Evolutionary conservation across 805 yeast genomes (phyloP).

Genomic region (Metschnikowia noctiluminum): DNA sequence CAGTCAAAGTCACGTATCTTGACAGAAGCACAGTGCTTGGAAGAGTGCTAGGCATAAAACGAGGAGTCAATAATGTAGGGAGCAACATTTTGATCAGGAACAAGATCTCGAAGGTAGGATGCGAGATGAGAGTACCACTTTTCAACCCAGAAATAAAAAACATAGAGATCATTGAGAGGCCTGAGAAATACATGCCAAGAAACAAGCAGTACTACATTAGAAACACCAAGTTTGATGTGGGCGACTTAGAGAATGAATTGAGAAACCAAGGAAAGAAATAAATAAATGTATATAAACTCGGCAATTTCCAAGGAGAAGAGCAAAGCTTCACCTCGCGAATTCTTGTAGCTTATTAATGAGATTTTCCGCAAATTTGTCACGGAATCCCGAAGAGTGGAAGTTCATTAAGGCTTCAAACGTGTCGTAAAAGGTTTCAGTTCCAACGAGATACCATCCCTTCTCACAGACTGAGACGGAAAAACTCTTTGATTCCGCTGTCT

Average conservation of each 20-base stretch:
- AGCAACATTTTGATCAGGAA: conserved; percentile 80
- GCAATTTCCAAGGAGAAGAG: neutral
- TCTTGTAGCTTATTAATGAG: conserved; percentile 12
- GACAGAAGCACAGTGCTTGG: conserved; percentile 73
- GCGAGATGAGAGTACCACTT: conserved; percentile 76
- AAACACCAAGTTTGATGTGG: conserved; percentile 63
- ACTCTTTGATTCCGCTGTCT: conserved; percentile 9
- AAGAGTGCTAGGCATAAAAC: conserved; percentile 70
- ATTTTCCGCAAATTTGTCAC: conserved; percentile 12
- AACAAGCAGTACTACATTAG: conserved; percentile 89
- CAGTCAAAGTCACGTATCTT: conserved; percentile 69
- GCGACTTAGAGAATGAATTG: conserved; percentile 52
- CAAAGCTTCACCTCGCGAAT: neutral
- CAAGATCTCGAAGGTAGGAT: conserved; percentile 77
- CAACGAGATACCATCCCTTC: conserved; percentile 14
- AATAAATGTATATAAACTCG: conserved; percentile 5
- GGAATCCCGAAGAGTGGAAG: conserved; percentile 12
- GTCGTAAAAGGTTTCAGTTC: conserved; percentile 3
- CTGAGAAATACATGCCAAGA: conserved; percentile 66
- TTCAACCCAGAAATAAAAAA: conserved; percentile 75
- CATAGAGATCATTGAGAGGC: conserved; percentile 75
- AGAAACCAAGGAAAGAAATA: conserved; percentile 17
- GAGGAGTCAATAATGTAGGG: conserved; percentile 57
- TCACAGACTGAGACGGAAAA: conserved; percentile 8
- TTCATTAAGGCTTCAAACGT: conserved; percentile 20